Evolutionary conservation across 805 yeast species (phyloP).

Genomic region (Lipomyces orientalis): DNA sequence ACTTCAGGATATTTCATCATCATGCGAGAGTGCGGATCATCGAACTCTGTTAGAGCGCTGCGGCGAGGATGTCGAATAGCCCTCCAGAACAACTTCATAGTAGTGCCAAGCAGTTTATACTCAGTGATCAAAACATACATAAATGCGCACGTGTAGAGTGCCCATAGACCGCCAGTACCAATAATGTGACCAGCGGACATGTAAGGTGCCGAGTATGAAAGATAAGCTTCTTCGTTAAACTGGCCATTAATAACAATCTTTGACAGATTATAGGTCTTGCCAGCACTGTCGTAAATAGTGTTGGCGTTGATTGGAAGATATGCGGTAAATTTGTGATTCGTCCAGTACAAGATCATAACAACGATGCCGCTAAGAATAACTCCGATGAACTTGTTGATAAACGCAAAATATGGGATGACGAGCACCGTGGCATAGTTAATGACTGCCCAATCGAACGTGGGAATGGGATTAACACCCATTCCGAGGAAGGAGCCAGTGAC

Average conservation of each 20-base stretch:
- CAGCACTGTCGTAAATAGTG: conserved; percentile 42
- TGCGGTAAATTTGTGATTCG: conserved; percentile 45
- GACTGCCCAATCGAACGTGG: conserved; percentile 54
- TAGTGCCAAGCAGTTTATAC: conserved; percentile 43
- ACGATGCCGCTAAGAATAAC: conserved; percentile 43
- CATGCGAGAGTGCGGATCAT: conserved; percentile 21
- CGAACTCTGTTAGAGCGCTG: conserved; percentile 47
- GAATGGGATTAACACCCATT: conserved; percentile 54
- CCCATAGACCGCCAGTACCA: conserved; percentile 17
- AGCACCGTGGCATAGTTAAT: conserved; percentile 50
- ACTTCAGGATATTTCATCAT: conserved; percentile 42
- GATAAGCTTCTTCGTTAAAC: conserved; percentile 55
- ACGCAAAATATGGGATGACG: conserved; percentile 53
- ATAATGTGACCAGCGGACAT: conserved; percentile 62
- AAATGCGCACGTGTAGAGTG: conserved; percentile 22
- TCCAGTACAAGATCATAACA: conserved; percentile 49
- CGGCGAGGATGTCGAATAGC: conserved; percentile 36
- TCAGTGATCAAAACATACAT: conserved; percentile 20
- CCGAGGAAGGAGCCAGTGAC: conserved; percentile 55
- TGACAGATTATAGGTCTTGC: conserved; percentile 53
- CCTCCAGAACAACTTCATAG: conserved; percentile 41
- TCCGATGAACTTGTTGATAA: conserved; percentile 47
- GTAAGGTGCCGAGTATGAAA: conserved; percentile 61
- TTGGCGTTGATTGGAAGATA: conserved; percentile 55
- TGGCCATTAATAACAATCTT: conserved; percentile 54